Conservation (phyloP, 768 basidiomycete species). For the Amanita pallidorosea region DNA sequence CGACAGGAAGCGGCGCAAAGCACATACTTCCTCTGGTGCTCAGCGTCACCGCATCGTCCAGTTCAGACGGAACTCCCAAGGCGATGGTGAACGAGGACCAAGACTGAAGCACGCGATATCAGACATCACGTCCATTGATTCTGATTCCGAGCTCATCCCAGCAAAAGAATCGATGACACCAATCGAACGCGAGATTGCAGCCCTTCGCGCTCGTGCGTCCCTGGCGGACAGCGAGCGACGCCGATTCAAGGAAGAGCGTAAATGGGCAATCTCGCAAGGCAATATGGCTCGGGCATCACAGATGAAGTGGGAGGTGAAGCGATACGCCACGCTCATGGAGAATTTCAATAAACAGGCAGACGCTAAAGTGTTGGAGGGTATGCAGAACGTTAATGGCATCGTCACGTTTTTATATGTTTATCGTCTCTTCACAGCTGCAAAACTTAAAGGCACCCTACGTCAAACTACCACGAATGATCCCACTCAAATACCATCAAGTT, state of each 20-base stretch:
- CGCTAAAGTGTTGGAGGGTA: constrained; percentile 54
- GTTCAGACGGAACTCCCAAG: constrained; percentile 31
- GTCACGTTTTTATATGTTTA: not conserved
- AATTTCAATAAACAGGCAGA: constrained; percentile 76
- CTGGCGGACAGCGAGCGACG: constrained; percentile 77
- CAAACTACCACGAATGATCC: not conserved
- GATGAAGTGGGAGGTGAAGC: constrained; percentile 78
- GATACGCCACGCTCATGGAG: constrained; percentile 70
- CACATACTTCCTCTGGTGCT: constrained; percentile 10
- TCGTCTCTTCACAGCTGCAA: not conserved
- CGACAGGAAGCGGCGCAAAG: constrained; percentile 22
- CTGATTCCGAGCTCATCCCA: constrained; percentile 54
- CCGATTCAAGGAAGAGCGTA: constrained; percentile 75
- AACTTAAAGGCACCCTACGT: constrained; percentile 3
- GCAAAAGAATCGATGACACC: constrained; percentile 48
- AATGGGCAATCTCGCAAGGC: constrained; percentile 77
- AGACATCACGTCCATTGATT: constrained; percentile 63
- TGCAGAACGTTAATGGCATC: constrained; percentile 5
- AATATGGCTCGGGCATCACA: constrained; percentile 66
- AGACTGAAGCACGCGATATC: constrained; percentile 26
- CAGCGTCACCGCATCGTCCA: constrained; percentile 32
- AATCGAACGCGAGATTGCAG: constrained; percentile 64
- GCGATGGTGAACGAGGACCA: constrained; percentile 15
- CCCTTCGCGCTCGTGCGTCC: constrained; percentile 65
- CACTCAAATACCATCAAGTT: not conserved